Percentiles rank a stretch among this genome's conserved stretches.
Evolutionary conservation across 176 grass and related monocot species (phyloP).

Genomic region (Zoysia pacifica): DNA sequence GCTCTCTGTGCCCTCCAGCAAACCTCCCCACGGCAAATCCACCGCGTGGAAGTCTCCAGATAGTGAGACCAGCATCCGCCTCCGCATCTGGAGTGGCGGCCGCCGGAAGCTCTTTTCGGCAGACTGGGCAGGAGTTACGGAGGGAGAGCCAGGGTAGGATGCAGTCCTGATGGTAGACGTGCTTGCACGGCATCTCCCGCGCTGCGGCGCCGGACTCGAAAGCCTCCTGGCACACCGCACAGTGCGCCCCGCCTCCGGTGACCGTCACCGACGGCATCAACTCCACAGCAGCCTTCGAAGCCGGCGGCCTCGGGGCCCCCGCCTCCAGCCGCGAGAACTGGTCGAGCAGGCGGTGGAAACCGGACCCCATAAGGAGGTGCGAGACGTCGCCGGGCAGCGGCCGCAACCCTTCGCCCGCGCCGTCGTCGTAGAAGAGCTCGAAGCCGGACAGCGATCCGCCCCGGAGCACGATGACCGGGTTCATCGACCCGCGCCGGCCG

Average conservation of each 20-base stretch:
- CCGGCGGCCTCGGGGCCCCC: conserved; percentile 55
- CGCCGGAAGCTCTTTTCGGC: conserved; percentile 67
- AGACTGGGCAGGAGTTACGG: conserved; percentile 95
- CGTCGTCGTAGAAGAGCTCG: conserved; percentile 82
- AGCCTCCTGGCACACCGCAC: conserved; percentile 91
- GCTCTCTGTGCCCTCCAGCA: conserved; percentile 56
- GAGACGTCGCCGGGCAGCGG: conserved; percentile 69
- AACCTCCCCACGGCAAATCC: conserved; percentile 74
- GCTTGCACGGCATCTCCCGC: conserved; percentile 96
- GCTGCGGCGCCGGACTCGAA: conserved; percentile 72
- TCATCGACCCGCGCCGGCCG: conserved; percentile 60
- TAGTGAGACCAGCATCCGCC: conserved; percentile 62
- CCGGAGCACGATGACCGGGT: conserved; percentile 82
- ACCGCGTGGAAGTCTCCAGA: conserved; percentile 75
- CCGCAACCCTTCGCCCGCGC: conserved; percentile 61
- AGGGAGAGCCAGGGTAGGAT: conserved; percentile 93
- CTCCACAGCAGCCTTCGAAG: conserved; percentile 75
- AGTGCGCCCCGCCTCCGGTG: conserved; percentile 44
- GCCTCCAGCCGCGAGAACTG: conserved; percentile 66
- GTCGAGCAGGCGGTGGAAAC: conserved; percentile 75
- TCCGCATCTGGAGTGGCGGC: conserved; percentile 27
- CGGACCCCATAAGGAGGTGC: conserved; percentile 71
- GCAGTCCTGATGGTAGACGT: conserved; percentile 97
- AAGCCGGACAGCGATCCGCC: conserved; percentile 54
- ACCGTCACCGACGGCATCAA: conserved; percentile 58